Conservation (phyloP, 2,329 filamentous ascomycete species). For the Plenodomus lindquistii region DNA sequence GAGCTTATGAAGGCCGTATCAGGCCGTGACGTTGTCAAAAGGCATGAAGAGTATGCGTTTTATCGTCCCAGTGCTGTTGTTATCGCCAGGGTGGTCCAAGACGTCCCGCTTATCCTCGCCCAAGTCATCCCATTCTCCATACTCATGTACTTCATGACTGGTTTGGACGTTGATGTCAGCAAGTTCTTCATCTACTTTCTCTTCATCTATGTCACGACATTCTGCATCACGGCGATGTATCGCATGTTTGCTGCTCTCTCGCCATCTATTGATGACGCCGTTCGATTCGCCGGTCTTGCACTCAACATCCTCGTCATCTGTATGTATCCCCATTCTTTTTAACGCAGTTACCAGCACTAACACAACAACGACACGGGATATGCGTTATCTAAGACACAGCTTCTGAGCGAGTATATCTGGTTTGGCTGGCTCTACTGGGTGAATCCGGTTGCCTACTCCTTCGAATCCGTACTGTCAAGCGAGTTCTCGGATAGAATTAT, state of each 20-base stretch:
- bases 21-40: conserved; percentile 69
- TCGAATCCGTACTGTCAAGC: conserved; percentile 69
- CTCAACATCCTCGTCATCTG: conserved; percentile 67
- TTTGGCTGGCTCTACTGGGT: conserved; percentile 57
- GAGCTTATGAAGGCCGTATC: conserved; percentile 79
- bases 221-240: conserved; percentile 67
- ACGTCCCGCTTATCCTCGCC: conserved; percentile 63
- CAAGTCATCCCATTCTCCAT: conserved; percentile 63
- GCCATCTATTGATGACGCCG: conserved; percentile 67
- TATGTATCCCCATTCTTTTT: too few relatives aligned
- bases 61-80: conserved; percentile 70
- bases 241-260: conserved; percentile 68
- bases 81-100: conserved; percentile 64
- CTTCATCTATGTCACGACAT: conserved; percentile 65
- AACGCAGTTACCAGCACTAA: too few relatives aligned
- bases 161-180: conserved; percentile 60
- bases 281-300: conserved; percentile 65
- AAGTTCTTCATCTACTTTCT: conserved; percentile 71
- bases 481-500: conserved; percentile 64
- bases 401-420: conserved; percentile 65
- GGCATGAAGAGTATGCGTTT: conserved; percentile 70
- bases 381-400: conserved; percentile 66
- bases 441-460: conserved; percentile 61
- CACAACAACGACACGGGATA: conserved; percentile 70
- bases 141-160: conserved; percentile 68